Evolutionary conservation across 306 rosid species (phyloP).

Genomic region (Cucumis sativus): DNA sequence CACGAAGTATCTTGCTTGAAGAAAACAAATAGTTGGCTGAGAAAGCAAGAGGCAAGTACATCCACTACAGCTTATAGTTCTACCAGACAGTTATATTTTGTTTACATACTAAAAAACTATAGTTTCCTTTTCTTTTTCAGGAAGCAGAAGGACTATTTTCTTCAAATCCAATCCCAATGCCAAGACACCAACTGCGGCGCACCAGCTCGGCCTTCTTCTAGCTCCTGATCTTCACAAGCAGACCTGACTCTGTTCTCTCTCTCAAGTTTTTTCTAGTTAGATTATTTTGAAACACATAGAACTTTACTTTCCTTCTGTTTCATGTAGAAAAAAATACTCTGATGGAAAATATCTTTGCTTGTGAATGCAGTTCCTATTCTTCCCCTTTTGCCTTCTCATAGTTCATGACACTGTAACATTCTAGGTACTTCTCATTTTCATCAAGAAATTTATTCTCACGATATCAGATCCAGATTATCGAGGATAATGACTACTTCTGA

Average conservation of each 20-base stretch:
- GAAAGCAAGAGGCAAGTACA: slow-evolving; percentile 29
- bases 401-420: background rate
- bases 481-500: background rate
- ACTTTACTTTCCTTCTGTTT: background rate
- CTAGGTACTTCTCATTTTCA: background rate
- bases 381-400: background rate
- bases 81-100: background rate
- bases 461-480: background rate
- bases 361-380: background rate
- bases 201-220: slow-evolving; percentile 13
- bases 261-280: background rate
- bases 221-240: background rate
- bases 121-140: slow-evolving; percentile 16
- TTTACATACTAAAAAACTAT: background rate
- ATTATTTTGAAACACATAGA: background rate
- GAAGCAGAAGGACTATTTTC: slow-evolving; percentile 16
- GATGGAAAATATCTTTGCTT: background rate
- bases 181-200: slow-evolving; percentile 17
- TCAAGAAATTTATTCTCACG: background rate
- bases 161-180: slow-evolving; percentile 12
- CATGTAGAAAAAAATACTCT: background rate
- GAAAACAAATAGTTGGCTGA: slow-evolving; percentile 22
- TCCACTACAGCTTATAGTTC: background rate
- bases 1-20: slow-evolving; percentile 14
- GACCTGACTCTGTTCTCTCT: background rate